Evolutionary conservation across 2,329 filamentous ascomycete species (phyloP), one percentile per base, ranked within the genome.

Genomic region (Leptographium procerum): DNA sequence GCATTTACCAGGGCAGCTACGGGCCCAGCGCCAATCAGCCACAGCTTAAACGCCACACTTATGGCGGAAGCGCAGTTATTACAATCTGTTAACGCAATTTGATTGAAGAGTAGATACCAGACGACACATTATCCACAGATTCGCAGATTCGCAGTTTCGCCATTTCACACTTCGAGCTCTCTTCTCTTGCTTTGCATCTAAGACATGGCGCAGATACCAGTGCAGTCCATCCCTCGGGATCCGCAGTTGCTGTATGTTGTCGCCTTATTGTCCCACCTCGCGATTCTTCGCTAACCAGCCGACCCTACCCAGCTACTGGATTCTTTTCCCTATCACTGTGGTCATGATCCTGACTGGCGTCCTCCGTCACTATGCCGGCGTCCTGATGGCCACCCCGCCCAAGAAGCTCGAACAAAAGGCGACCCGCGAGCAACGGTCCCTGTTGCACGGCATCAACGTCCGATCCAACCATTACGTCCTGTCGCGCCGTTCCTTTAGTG

Each of bases 291-390:
- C 31, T 19, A 22, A 47, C 11, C 16, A 33, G 28, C 19, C 24
- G 14, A 47, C 47, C 19, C 19, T 19, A 26, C 7, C 57, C 68
- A 99, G 94, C 77, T 97, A 96, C 80, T 99, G 94, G 94, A 99
- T 99, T 74, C 81, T 99, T 61, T 86, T 96, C 63, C 94, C 94
- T 62, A 99, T 99, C 72, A 96, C 92, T 52, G 81, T 96, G 67
- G 94, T 99, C 70, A 99, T 99, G 95, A 86, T 99, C 64, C 76
- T 99, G 63, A 99, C 94, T 19, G 94, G 94, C 68, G 85, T 99
- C 59, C 85, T 99, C 59, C 91, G 94, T 65, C 94, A 99, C 77
- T 99, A 97, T 72, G 91, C 90, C 57, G 90, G 89, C 60, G 87
- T 95, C n/a, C 82, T 99, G 60, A 89, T 99, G 75, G 85, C 90